Conservation (phyloP, 257 asterid genomes). For the Misopates orontium region DNA sequence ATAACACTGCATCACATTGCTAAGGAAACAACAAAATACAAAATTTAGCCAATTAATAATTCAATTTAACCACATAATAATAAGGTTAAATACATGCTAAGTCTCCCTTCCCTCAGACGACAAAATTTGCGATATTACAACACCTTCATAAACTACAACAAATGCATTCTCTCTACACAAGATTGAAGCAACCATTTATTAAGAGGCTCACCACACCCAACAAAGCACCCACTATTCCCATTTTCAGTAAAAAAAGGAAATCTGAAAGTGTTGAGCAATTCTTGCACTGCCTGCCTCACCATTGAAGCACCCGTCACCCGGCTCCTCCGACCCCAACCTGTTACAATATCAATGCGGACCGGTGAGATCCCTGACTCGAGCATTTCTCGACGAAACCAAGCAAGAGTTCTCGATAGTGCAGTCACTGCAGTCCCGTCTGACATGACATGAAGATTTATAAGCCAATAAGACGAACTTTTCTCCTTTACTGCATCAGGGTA, state of each 20-base stretch:
- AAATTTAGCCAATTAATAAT: too few species aligned
- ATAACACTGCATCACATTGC: too few species aligned
- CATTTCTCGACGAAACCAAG: conserved; percentile 82
- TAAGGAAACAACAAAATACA: too few species aligned
- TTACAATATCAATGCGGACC: conserved; percentile 75
- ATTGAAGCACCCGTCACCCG: conserved; percentile 83
- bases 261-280: conserved; percentile 60
- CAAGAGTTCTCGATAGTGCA: conserved; percentile 86
- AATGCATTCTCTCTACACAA: conserved; percentile 90
- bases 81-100: too few species aligned
- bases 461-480: conserved; percentile 82
- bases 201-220: conserved; percentile 89
- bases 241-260: conserved; percentile 74
- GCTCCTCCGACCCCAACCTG: conserved; percentile 97
- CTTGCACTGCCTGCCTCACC: conserved; percentile 78
- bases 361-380: conserved; percentile 66
- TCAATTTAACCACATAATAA: too few species aligned
- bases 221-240: conserved; percentile 87
- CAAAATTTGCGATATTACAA: too few species aligned
- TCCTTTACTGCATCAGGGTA: conserved; percentile 87
- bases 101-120: too few species aligned
- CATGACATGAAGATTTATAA: conserved; percentile 92
- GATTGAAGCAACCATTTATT: conserved; percentile 77
- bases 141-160: conserved; percentile 46
- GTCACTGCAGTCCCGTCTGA: conserved; percentile 95